These are phyloP conservation scores for Malus orientalis DNA, from an alignment of 306 rosid genomes.

Conservation along the genomic window DNA sequence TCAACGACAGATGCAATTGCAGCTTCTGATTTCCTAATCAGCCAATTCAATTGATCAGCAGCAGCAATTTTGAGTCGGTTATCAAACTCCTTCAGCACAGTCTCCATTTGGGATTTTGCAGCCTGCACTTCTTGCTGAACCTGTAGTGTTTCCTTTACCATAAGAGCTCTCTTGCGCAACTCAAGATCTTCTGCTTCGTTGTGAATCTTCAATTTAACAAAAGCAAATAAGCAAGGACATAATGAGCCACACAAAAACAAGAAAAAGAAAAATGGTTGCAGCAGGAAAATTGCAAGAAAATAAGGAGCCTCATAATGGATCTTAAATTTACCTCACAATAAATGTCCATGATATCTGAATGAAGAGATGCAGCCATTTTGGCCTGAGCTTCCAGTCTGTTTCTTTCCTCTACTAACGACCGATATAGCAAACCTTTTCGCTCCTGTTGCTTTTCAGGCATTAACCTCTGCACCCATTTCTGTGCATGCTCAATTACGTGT, in stretches of 20 bases:
- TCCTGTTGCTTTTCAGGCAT: constrained; percentile 78
- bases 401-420: constrained; percentile 69
- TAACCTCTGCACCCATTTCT: constrained; percentile 63
- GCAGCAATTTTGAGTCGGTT: constrained; percentile 42
- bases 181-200: constrained; percentile 83
- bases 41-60: constrained; percentile 42
- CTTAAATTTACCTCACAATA: constrained; percentile 56
- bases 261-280: not conserved
- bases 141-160: constrained; percentile 51
- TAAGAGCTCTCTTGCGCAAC: constrained; percentile 52
- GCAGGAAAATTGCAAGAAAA: not conserved
- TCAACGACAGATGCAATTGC: constrained; percentile 60
- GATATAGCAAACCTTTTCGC: constrained; percentile 68
- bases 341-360: constrained; percentile 46
- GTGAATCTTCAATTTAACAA: constrained; percentile 47
- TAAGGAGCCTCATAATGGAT: not conserved
- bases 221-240: not conserved
- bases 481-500: constrained; percentile 49
- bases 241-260: not conserved
- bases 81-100: constrained; percentile 56
- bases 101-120: constrained; percentile 59
- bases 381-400: constrained; percentile 58
- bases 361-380: constrained; percentile 55
- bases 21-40: constrained; percentile 68
- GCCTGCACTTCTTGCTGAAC: constrained; percentile 49